Percentiles rank a stretch among this genome's conserved stretches.
These are phyloP conservation scores for Parafenestella ontariensis DNA, from an alignment of 2,329 filamentous ascomycete genomes.

Conservation along the genomic window DNA sequence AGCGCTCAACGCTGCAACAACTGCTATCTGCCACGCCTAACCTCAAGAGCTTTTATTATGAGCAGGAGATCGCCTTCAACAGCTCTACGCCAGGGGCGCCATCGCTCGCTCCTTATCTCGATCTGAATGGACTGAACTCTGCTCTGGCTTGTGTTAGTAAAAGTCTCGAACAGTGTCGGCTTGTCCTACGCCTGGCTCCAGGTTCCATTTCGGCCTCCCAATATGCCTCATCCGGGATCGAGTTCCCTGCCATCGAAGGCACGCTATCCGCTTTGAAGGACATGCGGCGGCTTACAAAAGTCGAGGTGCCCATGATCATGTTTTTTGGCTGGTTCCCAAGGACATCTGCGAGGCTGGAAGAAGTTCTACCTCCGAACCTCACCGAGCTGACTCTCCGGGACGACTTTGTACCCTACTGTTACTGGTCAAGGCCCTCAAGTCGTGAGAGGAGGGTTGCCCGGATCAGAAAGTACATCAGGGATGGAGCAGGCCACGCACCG, in stretches of 20 bases:
- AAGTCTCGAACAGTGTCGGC: slow-evolving; percentile 24
- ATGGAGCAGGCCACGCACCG: slow-evolving; percentile 18
- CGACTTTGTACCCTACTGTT: slow-evolving; percentile 29
- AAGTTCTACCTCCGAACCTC: slow-evolving; percentile 24
- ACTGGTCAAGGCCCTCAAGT: slow-evolving; percentile 25
- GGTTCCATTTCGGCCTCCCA: slow-evolving; percentile 25
- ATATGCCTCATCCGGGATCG: slow-evolving; percentile 20
- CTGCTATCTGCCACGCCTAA: slow-evolving; percentile 27
- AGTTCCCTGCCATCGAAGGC: slow-evolving; percentile 29
- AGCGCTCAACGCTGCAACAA: slow-evolving; percentile 22
- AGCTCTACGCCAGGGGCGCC: slow-evolving; percentile 8
- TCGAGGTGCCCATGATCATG: slow-evolving; percentile 31
- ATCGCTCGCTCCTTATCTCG: slow-evolving; percentile 21
- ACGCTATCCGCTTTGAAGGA: slow-evolving; percentile 27
- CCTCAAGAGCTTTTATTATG: slow-evolving; percentile 25
- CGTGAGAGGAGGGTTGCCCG: slow-evolving; percentile 23
- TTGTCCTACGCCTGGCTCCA: slow-evolving; percentile 26
- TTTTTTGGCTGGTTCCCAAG: slow-evolving; percentile 31
- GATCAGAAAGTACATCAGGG: slow-evolving; percentile 27
- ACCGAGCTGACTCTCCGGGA: slow-evolving; percentile 24
- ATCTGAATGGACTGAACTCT: slow-evolving; percentile 29
- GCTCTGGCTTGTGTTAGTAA: slow-evolving; percentile 23
- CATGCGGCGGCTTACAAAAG: slow-evolving; percentile 19
- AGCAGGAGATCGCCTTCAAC: slow-evolving; percentile 32
- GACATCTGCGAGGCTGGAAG: slow-evolving; percentile 24